phyloP scores from a whole-genome alignment of 2,329 filamentous ascomycete species.

The Aureobasidium sp. region DNA sequence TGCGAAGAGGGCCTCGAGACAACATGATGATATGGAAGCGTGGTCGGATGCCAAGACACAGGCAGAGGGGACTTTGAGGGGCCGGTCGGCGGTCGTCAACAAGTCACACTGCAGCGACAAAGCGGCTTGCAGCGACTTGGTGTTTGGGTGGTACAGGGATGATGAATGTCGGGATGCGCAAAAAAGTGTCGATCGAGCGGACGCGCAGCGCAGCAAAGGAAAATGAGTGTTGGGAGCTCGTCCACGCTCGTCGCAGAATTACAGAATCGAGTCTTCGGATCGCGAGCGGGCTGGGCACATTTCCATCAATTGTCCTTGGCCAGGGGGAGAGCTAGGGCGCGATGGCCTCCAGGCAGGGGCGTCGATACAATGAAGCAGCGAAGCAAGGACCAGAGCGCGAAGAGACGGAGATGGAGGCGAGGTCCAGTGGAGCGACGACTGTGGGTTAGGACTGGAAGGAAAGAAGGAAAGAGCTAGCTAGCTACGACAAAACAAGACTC shows the following conservation, averaged over 20 bases:
- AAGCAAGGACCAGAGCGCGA: slow-evolving; percentile 1
- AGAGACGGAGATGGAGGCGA: not conserved
- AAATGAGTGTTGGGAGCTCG: slow-evolving; percentile 15
- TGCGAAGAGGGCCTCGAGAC: not conserved
- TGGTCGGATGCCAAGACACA: slow-evolving; percentile 24
- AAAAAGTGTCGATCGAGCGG: slow-evolving; percentile 8
- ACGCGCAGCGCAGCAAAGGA: not conserved
- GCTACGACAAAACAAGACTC: not conserved
- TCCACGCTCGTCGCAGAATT: not conserved
- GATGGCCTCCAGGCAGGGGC: slow-evolving; percentile 8
- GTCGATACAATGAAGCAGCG: not conserved
- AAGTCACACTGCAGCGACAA: slow-evolving; percentile 18
- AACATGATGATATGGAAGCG: not conserved
- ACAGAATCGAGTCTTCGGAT: slow-evolving; percentile 9
- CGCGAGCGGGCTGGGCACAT: slow-evolving; percentile 7
- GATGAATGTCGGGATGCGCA: not conserved
- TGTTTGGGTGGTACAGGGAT: not conserved
- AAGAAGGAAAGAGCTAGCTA: not conserved
- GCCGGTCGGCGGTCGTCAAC: slow-evolving; percentile 7
- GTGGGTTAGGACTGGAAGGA: slow-evolving; percentile 5
- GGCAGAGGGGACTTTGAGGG: slow-evolving; percentile 21
- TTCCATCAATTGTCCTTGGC: slow-evolving; percentile 2
- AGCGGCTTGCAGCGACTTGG: not conserved
- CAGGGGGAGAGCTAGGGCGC: not conserved
- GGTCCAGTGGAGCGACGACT: not conserved